Conservation (phyloP, 257 asterid genomes). For the Schizonepeta tenuifolia region DNA sequence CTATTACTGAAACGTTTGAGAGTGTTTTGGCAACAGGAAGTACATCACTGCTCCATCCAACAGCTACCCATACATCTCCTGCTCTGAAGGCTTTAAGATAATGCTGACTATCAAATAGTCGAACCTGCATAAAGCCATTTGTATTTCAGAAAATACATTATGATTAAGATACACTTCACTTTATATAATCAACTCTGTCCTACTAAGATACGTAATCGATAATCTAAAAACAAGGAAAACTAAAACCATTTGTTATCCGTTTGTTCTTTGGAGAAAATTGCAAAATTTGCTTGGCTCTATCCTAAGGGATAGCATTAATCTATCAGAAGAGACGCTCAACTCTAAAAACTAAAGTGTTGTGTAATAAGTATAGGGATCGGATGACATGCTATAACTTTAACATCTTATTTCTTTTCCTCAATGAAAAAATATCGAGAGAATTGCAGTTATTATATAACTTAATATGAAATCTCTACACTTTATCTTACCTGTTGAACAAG, state of each 20-base stretch:
- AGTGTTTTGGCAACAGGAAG: constrained; percentile 84
- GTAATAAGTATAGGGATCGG: too few relatives aligned
- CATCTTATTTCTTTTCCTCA: not conserved
- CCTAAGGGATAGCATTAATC: not conserved
- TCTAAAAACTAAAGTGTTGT: not conserved
- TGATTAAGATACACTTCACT: too few relatives aligned
- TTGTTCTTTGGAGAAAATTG: not conserved
- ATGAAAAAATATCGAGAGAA: not conserved
- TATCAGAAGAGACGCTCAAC: not conserved
- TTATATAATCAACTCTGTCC: too few relatives aligned
- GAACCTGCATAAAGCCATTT: constrained; percentile 59
- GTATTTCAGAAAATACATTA: not conserved
- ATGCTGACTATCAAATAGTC: constrained; percentile 75
- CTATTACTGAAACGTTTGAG: constrained; percentile 84
- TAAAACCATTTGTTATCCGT: too few relatives aligned
- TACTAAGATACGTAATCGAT: too few relatives aligned
- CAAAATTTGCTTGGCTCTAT: not conserved
- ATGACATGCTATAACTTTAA: too few relatives aligned
- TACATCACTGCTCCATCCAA: constrained; percentile 96
- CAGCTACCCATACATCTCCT: constrained; percentile 96
- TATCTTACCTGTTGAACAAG: constrained; percentile 73
- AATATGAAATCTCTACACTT: not conserved
- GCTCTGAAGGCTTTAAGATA: constrained; percentile 87
- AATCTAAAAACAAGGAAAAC: too few relatives aligned
- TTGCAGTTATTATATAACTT: not conserved